Evolutionary conservation across 345 rosid genomes (phyloP), one percentile per base, ranked within the genome.

Genomic region (Hypericum androsaemum): DNA sequence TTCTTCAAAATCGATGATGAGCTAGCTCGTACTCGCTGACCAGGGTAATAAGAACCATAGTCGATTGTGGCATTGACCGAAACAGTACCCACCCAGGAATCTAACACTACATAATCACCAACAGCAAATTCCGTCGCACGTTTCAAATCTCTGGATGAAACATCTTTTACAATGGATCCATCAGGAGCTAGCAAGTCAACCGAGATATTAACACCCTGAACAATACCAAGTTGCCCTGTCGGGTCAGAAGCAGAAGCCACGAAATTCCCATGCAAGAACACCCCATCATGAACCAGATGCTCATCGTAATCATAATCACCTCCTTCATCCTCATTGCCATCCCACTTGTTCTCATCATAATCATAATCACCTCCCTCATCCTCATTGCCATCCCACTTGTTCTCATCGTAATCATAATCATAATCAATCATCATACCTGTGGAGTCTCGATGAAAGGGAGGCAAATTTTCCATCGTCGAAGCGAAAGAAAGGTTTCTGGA

Each of bases 61-160:
- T 85, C 98, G 65, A 83, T 74, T 68, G 89, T 92, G 62, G 88
- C 95, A 70, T 88, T 86, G 70, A 85, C 98, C 66, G 77, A 64
- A 58, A 88, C 82, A 70, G 90, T 78, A 62, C 98, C 97, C 50
- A 92, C 63, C 97, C 97, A 92, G 8, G 98, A 88, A 39, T 90
- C 94, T 64, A 74, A 76, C 63, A 88, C 84, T 64, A 88, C 94
- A 73, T 78, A 80, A 72, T 92, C 98, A 48, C 97, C 98, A 56
- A 77, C 74, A 50, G 80, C 60, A 49, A 94, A 83, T 62, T 82
- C 97, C 71, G 89, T 83, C 46, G 88, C 94, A 2, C 99, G 99
- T 64, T 64, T 77, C 80, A 94, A 64, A 42, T 80, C 64, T 71
- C 66, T 86, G 45, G 90, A 66, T 51, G 97, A 76, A 35, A 83